Conservation (phyloP, 2,329 filamentous ascomycete species). For the Colletotrichum costaricense region DNA sequence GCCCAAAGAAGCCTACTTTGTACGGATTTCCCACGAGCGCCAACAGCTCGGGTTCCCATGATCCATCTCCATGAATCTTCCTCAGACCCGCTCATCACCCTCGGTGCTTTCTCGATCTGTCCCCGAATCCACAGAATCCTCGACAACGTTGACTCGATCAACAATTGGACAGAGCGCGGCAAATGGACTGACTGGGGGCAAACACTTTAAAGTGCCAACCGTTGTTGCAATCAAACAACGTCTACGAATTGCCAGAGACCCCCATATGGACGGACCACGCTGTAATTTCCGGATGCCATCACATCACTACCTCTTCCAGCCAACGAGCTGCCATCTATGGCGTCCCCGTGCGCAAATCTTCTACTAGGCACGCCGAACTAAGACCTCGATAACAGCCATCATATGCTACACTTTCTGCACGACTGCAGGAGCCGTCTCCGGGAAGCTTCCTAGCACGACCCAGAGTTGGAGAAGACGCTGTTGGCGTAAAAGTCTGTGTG, state of each 20-base stretch:
- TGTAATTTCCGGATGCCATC: conserved; percentile 34
- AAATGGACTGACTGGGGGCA: conserved; percentile 14
- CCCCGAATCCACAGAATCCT: conserved; percentile 5
- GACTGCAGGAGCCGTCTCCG: conserved; percentile 15
- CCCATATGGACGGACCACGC: conserved; percentile 20
- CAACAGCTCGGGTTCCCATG: background rate
- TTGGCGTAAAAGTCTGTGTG: conserved; percentile 30
- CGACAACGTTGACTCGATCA: conserved; percentile 20
- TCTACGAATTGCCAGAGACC: conserved; percentile 27
- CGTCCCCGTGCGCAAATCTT: conserved; percentile 39
- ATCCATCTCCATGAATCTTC: conserved; percentile 1
- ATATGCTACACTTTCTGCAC: background rate
- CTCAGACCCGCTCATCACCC: conserved; percentile 8
- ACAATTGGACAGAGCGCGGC: conserved; percentile 27
- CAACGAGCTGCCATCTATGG: conserved; percentile 28
- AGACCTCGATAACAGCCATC: conserved; percentile 1
- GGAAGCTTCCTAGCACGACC: conserved; percentile 22
- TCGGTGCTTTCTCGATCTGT: conserved; percentile 12
- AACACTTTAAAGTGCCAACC: conserved; percentile 12
- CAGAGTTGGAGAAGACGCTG: conserved; percentile 7
- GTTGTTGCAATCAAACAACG: conserved; percentile 22
- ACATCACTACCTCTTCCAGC: conserved; percentile 34
- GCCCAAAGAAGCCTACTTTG: background rate
- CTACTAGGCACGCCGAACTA: conserved; percentile 35
- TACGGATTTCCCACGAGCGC: background rate